phyloP scores from a whole-genome alignment of 495 filamentous ascomycete species.

The Lasiosphaeris hirsuta region DNA sequence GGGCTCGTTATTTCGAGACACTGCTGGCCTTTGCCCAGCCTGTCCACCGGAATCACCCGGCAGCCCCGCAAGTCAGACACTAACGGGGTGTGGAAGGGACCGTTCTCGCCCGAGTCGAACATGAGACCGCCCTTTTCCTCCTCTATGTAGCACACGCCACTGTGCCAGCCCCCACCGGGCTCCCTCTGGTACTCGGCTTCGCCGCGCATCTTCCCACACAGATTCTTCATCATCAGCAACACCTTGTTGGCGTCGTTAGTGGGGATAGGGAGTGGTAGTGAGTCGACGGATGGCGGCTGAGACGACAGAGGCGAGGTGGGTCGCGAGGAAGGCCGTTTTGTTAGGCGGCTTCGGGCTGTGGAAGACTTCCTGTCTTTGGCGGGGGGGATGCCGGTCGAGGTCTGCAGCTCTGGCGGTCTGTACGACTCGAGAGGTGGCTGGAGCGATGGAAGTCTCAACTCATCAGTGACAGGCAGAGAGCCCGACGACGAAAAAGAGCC shows the following conservation, averaged over 20 bases:
- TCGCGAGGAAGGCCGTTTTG: constrained; percentile 47
- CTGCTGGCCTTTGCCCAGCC: constrained; percentile 59
- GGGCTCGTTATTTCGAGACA: constrained; percentile 78
- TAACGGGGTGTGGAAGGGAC: constrained; percentile 46
- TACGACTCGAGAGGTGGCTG: constrained; percentile 39
- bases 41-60: constrained; percentile 66
- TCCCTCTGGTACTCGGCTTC: constrained; percentile 61
- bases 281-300: constrained; percentile 49
- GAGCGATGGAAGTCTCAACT: constrained; percentile 32
- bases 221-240: constrained; percentile 62
- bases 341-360: constrained; percentile 37
- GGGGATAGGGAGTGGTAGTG: constrained; percentile 52
- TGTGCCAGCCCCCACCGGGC: constrained; percentile 53
- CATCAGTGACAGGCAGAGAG: constrained; percentile 40
- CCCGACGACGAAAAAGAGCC: constrained; percentile 53
- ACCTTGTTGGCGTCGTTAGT: constrained; percentile 62
- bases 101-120: constrained; percentile 54
- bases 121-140: constrained; percentile 62
- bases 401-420: constrained; percentile 36
- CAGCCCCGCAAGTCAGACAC: constrained; percentile 87
- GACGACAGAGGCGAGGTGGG: constrained; percentile 48
- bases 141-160: constrained; percentile 63
- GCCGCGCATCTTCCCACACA: constrained; percentile 68
- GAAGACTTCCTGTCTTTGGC: constrained; percentile 44
- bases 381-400: constrained; percentile 17